Conservation (phyloP, 2,329 filamentous ascomycete species). For the Passalora sequoiae region DNA sequence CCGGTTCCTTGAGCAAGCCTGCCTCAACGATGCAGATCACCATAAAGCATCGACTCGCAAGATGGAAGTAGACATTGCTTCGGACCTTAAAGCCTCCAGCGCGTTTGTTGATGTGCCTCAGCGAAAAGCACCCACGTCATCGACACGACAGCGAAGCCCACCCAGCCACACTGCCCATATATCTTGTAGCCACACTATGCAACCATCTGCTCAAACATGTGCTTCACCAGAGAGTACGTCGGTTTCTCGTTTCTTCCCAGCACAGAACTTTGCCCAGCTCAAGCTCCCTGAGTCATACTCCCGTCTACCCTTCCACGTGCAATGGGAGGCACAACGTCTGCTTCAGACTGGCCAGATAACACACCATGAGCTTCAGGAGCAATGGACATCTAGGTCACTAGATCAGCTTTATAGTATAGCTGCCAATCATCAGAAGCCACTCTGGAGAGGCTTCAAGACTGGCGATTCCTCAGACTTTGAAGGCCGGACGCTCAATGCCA, state of each 20-base stretch:
- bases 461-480: constrained; percentile 5
- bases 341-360: constrained; percentile 16
- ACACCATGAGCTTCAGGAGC: constrained; percentile 6
- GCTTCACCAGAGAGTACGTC: not conserved
- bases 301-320: constrained; percentile 16
- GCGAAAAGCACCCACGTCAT: no score
- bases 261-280: constrained; percentile 13
- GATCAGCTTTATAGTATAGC: constrained; percentile 12
- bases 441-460: constrained; percentile 6
- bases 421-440: not conserved
- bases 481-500: constrained; percentile 11
- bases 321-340: constrained; percentile 22
- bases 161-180: no score
- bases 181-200: not conserved
- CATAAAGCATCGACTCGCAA: not conserved
- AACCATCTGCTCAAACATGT: not conserved
- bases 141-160: not conserved
- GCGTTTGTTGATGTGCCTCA: no score
- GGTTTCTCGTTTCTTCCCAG: not conserved
- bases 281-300: constrained; percentile 14
- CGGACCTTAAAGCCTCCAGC: no score
- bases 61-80: not conserved
- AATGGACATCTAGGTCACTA: constrained; percentile 13
- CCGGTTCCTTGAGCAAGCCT: not conserved
- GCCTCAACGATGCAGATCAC: not conserved